These are phyloP conservation scores for Picea abies DNA, from an alignment of 83 land plant species.

Conservation along the genomic window DNA sequence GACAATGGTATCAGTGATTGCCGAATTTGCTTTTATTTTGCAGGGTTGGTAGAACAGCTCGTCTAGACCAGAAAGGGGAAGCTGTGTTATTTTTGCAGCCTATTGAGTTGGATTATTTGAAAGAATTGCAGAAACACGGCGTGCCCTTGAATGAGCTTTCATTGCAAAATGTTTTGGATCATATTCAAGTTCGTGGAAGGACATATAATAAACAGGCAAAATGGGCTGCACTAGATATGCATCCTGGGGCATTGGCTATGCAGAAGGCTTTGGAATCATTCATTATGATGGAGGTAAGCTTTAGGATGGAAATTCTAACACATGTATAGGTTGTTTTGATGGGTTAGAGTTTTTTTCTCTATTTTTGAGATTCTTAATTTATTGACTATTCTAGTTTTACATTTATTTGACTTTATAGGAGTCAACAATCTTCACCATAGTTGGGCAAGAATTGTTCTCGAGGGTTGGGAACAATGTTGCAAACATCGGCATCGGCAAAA, in stretches of 20 bases:
- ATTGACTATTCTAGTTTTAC: too few species aligned
- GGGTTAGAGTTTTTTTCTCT: background rate
- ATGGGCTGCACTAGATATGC: background rate
- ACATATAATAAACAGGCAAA: constrained; percentile 30
- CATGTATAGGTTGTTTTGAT: background rate
- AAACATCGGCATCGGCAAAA: too few species aligned
- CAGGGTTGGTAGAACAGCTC: constrained; percentile 99
- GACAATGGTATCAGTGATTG: background rate
- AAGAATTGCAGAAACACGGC: constrained; percentile 83
- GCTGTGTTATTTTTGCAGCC: constrained; percentile 89
- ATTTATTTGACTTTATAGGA: too few species aligned
- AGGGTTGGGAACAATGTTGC: too few species aligned
- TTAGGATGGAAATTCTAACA: background rate
- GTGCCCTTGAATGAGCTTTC: constrained; percentile 76
- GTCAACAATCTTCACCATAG: too few species aligned
- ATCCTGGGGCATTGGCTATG: too few species aligned
- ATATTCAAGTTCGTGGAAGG: constrained; percentile 38
- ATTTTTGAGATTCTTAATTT: constrained; percentile 5
- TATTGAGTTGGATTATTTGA: constrained; percentile 80
- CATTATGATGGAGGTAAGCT: constrained; percentile 15
- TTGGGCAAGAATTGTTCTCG: too few species aligned
- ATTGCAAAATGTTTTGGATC: constrained; percentile 54
- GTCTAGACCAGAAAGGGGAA: constrained; percentile 92
- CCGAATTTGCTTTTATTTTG: background rate
- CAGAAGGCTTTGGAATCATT: too few species aligned